These are phyloP conservation scores for Candida nemodendra DNA, from an alignment of 805 yeast species.

Conservation along the genomic window DNA sequence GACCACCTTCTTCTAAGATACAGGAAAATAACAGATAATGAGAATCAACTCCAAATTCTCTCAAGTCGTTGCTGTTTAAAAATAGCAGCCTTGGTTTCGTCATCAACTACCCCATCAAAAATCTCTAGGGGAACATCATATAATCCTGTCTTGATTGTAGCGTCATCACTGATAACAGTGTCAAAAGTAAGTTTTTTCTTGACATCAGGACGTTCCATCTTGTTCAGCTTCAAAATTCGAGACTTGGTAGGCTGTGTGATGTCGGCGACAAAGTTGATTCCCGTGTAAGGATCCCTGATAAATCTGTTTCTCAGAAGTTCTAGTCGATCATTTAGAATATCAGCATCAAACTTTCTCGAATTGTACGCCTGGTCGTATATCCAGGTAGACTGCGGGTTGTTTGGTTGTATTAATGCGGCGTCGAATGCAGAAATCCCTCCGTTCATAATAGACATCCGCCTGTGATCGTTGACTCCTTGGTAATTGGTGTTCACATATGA, in stretches of 20 bases:
- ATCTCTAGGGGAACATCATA: conserved; percentile 54
- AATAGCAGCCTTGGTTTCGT: conserved; percentile 59
- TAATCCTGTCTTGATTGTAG: conserved; percentile 60
- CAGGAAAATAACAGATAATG: too few species aligned
- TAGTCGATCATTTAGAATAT: conserved; percentile 55
- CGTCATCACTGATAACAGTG: conserved; percentile 40
- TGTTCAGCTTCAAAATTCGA: conserved; percentile 29
- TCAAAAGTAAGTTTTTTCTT: conserved; percentile 43
- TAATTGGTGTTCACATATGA: conserved; percentile 12
- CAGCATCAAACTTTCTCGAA: conserved; percentile 67
- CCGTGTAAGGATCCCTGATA: conserved; percentile 78
- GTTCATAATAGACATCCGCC: conserved; percentile 16
- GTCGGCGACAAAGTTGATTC: conserved; percentile 70
- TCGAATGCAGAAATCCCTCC: conserved; percentile 35
- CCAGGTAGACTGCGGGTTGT: conserved; percentile 62
- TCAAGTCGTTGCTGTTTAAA: conserved; percentile 58
- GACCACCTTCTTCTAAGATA: too few species aligned
- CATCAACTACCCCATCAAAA: conserved; percentile 57
- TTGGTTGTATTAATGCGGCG: conserved; percentile 34
- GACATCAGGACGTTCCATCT: conserved; percentile 19
- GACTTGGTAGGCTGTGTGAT: conserved; percentile 68
- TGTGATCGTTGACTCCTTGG: conserved; percentile 20
- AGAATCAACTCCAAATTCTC: conserved; percentile 17
- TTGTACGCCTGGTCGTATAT: conserved; percentile 81
- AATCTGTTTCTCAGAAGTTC: conserved; percentile 53